Conservation (phyloP, 768 basidiomycete genomes). For the Mycena amicta region DNA sequence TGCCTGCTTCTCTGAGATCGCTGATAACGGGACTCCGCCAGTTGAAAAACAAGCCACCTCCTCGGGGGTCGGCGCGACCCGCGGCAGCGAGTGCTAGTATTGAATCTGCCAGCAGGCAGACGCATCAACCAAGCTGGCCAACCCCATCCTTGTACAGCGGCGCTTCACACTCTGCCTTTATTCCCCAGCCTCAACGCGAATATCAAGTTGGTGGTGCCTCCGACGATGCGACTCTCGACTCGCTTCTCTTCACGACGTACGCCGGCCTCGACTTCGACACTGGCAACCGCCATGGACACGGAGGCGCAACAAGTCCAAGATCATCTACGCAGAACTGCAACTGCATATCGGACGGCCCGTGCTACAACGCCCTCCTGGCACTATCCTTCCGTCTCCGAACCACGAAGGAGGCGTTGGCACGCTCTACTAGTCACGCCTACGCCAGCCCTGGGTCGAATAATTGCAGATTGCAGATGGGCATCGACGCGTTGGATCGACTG, state of each 20-base stretch:
- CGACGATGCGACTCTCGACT: constrained; percentile 3
- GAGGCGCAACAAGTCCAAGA: no score
- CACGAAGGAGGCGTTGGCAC: constrained; percentile 44
- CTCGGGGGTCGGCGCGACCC: background rate
- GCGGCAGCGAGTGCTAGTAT: no score
- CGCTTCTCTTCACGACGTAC: constrained; percentile 6
- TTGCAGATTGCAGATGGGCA: background rate
- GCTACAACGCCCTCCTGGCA: constrained; percentile 49
- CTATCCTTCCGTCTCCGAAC: constrained; percentile 52
- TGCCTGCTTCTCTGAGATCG: background rate
- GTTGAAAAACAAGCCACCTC: background rate
- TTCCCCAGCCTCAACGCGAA: no score
- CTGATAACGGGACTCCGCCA: background rate
- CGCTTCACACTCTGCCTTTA: no score
- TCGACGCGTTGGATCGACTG: background rate
- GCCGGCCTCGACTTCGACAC: constrained; percentile 5
- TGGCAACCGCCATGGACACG: background rate
- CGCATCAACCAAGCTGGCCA: no score
- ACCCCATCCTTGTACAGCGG: no score
- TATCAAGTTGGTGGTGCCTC: no score
- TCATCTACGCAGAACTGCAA: constrained; percentile 41
- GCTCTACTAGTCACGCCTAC: constrained; percentile 35
- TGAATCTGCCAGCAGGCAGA: no score
- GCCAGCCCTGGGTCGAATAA: no score
- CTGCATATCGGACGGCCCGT: constrained; percentile 44